Evolutionary conservation across 768 basidiomycete genomes (phyloP), one percentile per base, ranked within the genome.

Genomic region (Scleroderma bovista): DNA sequence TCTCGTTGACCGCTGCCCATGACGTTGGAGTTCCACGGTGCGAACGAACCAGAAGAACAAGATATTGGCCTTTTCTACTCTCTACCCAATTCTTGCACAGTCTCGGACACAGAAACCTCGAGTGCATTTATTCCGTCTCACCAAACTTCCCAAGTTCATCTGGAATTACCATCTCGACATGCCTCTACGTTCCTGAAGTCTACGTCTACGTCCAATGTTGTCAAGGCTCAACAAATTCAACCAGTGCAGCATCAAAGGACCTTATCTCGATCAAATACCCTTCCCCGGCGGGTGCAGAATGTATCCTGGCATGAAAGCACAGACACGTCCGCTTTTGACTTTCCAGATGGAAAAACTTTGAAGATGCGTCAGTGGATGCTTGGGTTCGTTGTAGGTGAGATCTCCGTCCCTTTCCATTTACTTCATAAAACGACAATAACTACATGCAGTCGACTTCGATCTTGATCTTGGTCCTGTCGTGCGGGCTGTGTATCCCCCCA

Each of bases 401-500:
- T n/a, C 15, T 43, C 17, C n/a, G 24, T n/a, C 22, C 24, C 24
- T 43, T 16, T 6, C 10, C 23, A n/a, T 9, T 29, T n/a, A 23
- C 7, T 10, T 20, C 41, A 29, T 6, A 17, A 23, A 13, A 26
- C 24, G 15, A 24, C 40, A 16, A 20, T 22, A 43, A 3, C 13
- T n/a, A 36, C 34, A 20, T 66, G 15, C 52, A 89, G 87, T 92
- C 33, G 83, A 93, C 56, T 96, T 96, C 60, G 93, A 96, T 68
- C 66, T 93, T 41, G 93, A 95, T 55, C 71, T 85, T 43, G 93
- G 93, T 3, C 93, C 93, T 9, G 80, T 86, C 6, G 73, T 95
- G 20, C 77, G 80, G 47, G 77, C 81, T 13, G 64, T 89, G 37
- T 85, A 84, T 55, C 88, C 89, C 3, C 76, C 83, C 1, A 62